Base-by-base conservation (phyloP, 306 rosid genomes). In the Rosa multiflora region DNA sequence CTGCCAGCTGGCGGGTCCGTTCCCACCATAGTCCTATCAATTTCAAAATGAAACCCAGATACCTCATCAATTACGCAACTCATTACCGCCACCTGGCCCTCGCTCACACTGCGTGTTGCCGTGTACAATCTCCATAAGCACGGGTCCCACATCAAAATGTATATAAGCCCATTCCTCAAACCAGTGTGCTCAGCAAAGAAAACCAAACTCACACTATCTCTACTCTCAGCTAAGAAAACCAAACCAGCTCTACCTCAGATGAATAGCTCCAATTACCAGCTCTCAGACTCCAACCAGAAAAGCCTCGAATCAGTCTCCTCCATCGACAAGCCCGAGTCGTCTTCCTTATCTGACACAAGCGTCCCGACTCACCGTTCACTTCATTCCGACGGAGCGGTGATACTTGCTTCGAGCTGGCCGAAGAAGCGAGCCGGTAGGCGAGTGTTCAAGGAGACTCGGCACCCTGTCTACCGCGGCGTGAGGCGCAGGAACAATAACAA, bases 391-490 rank as follows among this genome's bases (percentile, higher is more conserved):
- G 96, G 89, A 37, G 87, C 82, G 5, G 77, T 87, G 2, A 80
- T 84, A 9, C 51, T 94, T 3, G 97, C 97, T 1, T 84, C 97
- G 0, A 70, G 78, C 43, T 14, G 46, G 6, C 97, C 98, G 0
- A 94, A 94, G 88, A 91, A 88, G 47, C 70, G 88, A 11, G 90
- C 98, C 0, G 98, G 98, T 1, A 43, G 97, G 17, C 79, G 81
- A 40, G 76, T 88, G 0, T 92, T 92, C 79, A 90, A 86, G 72
- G 98, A 92, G 79, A 94, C 98, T 0, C 77, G 98, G 9, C 98
- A 94, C 76, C 97, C 98, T 0, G 86, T 94, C 46, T 94, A 83
- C 58, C 69, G 95, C 5, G 98, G 98, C 14, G 92, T 94, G 13
- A 73, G 98, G 0, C 70, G 81, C 10, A 83, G 97, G 82, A 87